Conservation (phyloP, 257 asterid species). For the Gentiana dahurica region DNA sequence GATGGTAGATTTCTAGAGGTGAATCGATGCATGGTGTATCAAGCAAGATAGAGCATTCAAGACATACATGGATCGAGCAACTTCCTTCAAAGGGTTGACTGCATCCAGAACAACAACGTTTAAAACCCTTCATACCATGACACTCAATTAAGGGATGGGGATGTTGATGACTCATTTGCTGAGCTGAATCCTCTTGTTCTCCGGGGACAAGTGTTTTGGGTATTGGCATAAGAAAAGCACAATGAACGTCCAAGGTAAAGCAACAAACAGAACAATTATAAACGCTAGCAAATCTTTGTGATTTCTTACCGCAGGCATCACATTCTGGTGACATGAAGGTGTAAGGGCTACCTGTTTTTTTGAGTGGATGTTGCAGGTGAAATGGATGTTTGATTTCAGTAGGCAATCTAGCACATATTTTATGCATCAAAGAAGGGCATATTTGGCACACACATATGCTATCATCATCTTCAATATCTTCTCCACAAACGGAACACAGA, state of each 20-base stretch:
- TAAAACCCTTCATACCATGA: neutral
- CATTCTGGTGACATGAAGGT: neutral
- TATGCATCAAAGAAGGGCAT: neutral
- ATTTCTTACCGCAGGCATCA: neutral
- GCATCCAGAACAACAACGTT: neutral
- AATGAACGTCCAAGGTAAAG: neutral
- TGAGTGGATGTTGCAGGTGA: conserved; percentile 2
- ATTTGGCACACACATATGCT: neutral
- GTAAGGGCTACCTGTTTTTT: neutral
- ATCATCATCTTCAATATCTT: neutral
- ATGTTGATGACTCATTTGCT: neutral
- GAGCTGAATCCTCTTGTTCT: too few relatives aligned
- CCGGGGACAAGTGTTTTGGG: neutral
- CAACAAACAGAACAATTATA: neutral
- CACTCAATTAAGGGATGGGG: conserved; percentile 5
- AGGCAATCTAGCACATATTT: neutral
- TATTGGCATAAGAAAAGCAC: neutral
- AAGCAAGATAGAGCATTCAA: neutral
- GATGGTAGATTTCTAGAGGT: neutral
- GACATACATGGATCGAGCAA: conserved; percentile 1
- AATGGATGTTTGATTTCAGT: conserved; percentile 2
- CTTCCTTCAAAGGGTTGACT: neutral
- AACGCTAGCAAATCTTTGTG: neutral
- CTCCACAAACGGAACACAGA: neutral
- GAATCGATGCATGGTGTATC: neutral